A percentile compares a stretch with the other conserved stretches of the same genome.
phyloP scores from a whole-genome alignment of 1,284 basidiomycete genomes.

The Apiotrichum brassicae region DNA sequence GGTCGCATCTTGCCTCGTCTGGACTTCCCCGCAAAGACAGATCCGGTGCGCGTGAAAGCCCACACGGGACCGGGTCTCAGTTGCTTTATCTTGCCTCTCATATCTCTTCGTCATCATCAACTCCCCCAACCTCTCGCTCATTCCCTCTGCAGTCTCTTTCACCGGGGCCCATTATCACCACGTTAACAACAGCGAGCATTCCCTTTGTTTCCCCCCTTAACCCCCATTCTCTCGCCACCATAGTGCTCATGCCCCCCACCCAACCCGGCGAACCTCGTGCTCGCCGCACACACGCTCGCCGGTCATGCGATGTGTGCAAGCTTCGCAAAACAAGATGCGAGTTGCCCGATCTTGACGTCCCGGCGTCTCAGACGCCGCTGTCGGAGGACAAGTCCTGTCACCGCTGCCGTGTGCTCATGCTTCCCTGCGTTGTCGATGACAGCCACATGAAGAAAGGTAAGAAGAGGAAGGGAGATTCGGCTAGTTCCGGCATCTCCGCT shows the following conservation, averaged over 20 bases:
- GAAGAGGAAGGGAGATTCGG: conserved; percentile 9
- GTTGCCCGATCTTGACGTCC: conserved; percentile 40
- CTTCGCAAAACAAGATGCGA: conserved; percentile 44
- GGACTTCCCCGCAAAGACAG: too few species aligned
- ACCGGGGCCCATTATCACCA: too few species aligned
- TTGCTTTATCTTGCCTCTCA: too few species aligned
- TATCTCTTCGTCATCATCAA: too few species aligned
- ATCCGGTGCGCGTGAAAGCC: too few species aligned
- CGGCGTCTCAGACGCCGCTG: conserved; percentile 27
- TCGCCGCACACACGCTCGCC: conserved; percentile 39
- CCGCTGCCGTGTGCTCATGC: conserved; percentile 34
- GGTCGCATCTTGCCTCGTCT: too few species aligned
- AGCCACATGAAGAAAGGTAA: conserved; percentile 25
- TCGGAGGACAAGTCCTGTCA: conserved; percentile 39
- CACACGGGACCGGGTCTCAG: too few species aligned
- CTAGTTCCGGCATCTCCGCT: neutral
- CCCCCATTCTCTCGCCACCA: neutral
- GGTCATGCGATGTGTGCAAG: conserved; percentile 43
- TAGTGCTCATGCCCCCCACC: neutral
- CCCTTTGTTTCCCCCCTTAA: neutral
- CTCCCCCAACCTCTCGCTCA: too few species aligned
- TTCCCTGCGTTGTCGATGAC: conserved; percentile 43
- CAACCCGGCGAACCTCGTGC: conserved; percentile 19
- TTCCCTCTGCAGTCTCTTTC: too few species aligned
- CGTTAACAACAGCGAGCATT: too few species aligned